Base-by-base conservation (phyloP, 2,329 filamentous ascomycete genomes). In the Exutisphaerella laricina region DNA sequence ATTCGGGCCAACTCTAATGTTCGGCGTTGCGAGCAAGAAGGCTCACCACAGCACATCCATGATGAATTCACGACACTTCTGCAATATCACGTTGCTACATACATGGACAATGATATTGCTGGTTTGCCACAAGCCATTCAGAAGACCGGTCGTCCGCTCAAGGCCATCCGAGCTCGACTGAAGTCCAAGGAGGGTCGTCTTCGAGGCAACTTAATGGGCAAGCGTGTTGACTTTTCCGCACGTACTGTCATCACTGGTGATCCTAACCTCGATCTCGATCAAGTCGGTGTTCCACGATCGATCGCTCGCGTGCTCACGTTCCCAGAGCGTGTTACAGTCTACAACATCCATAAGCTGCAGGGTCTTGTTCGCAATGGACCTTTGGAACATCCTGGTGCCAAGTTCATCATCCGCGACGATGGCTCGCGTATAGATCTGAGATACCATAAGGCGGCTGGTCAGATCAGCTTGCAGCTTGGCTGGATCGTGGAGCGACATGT, bases 101-200 rank as follows among this genome's bases (percentile, higher is more conserved):
- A 96, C 69, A 98, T 99, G 94, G 92, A 98, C 68, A 99, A 98
- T 59, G 90, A 98, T 64, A 96, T 97, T 67, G 92, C 94, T 51
- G 89, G 90, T 37, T 83, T 94, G 57, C 92, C 92, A 2, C 88
- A 92, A 57, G 90, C 92, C 2, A 74, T 97, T 61, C 94, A 98
- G 62, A 98, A 98, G 74, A 95, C 88, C 43, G 94, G 94, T 35
- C 82, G 94, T 61, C 89, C 94, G 1, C 85, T 98, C 55, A 98
- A 98, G 72, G 88, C 92, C 12, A 94, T 98, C 54, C 86, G 94
- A 58, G 88, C 88, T 48, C 89, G 92, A 69, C 76, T 99, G 65
- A 99, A 99, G 80, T 94, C 94, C 51, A 99, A 99, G 70, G 92
- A 99, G 64, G 92, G 92, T 56, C 88, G 92, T 75, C 80, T 99